Percentiles rank a stretch among this genome's conserved stretches.
Evolutionary conservation across 2,329 filamentous ascomycete genomes (phyloP).

Genomic region (Colletotrichum camelliae): DNA sequence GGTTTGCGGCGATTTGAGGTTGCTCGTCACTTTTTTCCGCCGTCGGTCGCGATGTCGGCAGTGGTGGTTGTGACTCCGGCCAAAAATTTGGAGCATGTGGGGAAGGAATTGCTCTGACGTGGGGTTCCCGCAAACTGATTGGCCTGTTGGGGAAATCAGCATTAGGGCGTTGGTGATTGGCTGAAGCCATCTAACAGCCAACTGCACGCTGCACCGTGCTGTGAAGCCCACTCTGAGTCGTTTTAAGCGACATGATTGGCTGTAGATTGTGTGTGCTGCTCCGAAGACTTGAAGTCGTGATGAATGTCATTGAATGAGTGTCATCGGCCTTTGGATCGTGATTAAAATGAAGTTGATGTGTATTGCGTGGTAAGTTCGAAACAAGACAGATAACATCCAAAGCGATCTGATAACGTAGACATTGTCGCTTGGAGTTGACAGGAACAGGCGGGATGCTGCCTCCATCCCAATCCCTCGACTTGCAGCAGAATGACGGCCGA

Average conservation of each 20-base stretch:
- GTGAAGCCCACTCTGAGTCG: background rate
- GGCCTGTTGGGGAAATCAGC: background rate
- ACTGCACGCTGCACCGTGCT: background rate
- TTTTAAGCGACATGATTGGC: background rate
- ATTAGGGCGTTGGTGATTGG: slow-evolving; percentile 1
- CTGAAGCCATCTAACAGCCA: background rate
- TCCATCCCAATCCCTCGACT: background rate
- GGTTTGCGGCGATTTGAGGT: background rate
- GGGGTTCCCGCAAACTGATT: slow-evolving; percentile 3
- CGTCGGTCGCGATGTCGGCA: slow-evolving; percentile 10
- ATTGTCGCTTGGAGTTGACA: background rate
- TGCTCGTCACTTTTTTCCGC: background rate
- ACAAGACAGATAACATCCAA: too few relatives aligned
- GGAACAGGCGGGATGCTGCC: background rate
- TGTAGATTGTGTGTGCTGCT: background rate
- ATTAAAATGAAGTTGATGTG: background rate
- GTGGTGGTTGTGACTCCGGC: background rate
- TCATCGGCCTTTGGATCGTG: rapidly evolving
- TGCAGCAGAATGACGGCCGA: background rate
- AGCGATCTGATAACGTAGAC: background rate
- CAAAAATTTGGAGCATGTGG: slow-evolving; percentile 14
- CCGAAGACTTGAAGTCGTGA: background rate
- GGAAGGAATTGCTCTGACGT: background rate
- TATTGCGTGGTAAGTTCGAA: background rate
- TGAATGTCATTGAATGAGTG: background rate